phyloP scores from a whole-genome alignment of 495 filamentous ascomycete genomes.

The Mytilinidion resinicola region DNA sequence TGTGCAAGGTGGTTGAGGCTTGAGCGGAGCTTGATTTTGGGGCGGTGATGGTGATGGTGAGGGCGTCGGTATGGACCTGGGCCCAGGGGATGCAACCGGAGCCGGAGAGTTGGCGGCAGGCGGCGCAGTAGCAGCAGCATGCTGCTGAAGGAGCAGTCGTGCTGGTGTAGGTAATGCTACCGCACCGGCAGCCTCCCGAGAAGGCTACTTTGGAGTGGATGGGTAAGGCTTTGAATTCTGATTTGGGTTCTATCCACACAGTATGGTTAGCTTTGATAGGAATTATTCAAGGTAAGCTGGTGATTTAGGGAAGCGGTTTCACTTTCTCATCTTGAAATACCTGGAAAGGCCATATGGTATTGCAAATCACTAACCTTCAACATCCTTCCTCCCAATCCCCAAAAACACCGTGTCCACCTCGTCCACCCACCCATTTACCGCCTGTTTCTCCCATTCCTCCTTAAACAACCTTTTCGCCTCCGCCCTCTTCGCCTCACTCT shows the following conservation, averaged over 20 bases:
- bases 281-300: neutral
- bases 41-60: neutral
- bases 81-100: slow-evolving; percentile 13
- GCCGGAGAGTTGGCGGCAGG: slow-evolving; percentile 23
- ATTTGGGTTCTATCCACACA: neutral
- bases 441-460: slow-evolving; percentile 17
- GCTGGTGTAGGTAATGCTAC: slow-evolving; percentile 8
- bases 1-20: neutral
- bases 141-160: slow-evolving; percentile 9
- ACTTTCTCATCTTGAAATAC: neutral
- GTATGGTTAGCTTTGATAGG: neutral
- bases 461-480: slow-evolving; percentile 11
- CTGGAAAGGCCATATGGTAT: neutral
- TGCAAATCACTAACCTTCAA: neutral
- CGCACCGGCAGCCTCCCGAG: slow-evolving; percentile 21
- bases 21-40: too few relatives aligned
- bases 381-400: slow-evolving; percentile 10
- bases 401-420: slow-evolving; percentile 21
- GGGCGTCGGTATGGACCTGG: neutral
- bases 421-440: slow-evolving; percentile 17
- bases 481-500: neutral
- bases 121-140: slow-evolving; percentile 19
- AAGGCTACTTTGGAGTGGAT: neutral
- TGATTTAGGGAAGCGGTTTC: too few relatives aligned
- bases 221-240: neutral